These are phyloP conservation scores for Lepidium sativum DNA, from an alignment of 345 rosid species.

Conservation along the genomic window DNA sequence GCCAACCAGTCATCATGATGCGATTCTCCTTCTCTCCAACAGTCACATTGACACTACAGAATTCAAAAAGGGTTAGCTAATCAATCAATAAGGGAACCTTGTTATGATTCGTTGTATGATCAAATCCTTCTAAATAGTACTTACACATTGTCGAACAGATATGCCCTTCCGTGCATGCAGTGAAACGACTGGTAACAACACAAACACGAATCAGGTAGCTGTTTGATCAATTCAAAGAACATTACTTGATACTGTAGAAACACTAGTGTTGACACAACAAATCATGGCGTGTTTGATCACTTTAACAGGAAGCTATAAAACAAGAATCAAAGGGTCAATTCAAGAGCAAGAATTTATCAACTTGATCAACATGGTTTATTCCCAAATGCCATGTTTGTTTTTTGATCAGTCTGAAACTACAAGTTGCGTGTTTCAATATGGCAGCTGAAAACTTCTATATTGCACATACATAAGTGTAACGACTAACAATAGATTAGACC, in stretches of 20 bases:
- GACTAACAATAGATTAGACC: not conserved
- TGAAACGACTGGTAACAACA: slow-evolving; percentile 56
- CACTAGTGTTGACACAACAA: not conserved
- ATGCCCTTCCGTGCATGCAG: slow-evolving; percentile 69
- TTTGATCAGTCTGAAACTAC: not conserved
- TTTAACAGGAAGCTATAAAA: not conserved
- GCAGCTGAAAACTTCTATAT: not conserved
- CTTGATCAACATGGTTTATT: not conserved
- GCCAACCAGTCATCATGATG: slow-evolving; percentile 73
- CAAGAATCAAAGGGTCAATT: not conserved
- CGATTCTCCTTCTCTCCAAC: slow-evolving; percentile 57
- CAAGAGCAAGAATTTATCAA: not conserved
- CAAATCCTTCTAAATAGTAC: slow-evolving; percentile 16
- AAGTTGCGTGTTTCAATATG: not conserved
- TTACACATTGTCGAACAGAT: slow-evolving; percentile 72
- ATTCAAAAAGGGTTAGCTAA: not conserved
- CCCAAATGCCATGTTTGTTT: not conserved
- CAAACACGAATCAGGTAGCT: not conserved
- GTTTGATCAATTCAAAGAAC: slow-evolving; percentile 2
- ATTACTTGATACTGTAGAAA: not conserved
- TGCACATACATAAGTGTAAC: not conserved
- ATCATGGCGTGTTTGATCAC: not conserved
- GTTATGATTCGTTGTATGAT: not conserved
- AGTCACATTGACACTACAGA: slow-evolving; percentile 51
- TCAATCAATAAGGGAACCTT: not conserved